Percentiles rank a stretch among this genome's conserved stretches.
Conservation (phyloP, 768 basidiomycete genomes). For the Mycena kentingensis region DNA sequence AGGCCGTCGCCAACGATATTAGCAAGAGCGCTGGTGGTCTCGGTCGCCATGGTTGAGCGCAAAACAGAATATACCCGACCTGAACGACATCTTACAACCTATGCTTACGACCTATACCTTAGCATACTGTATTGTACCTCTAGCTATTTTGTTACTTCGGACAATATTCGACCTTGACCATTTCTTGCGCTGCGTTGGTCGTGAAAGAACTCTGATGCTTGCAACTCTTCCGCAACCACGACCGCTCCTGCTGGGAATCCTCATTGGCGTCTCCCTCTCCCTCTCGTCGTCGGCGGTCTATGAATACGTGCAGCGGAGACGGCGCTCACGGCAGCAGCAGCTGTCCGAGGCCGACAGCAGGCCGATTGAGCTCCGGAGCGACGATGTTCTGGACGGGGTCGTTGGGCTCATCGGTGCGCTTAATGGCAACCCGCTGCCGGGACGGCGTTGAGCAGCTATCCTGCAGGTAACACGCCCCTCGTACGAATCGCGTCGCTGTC, state of each 20-base stretch:
- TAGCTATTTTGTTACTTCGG: neutral
- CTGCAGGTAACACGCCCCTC: conserved; percentile 88
- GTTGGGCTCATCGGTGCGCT: conserved; percentile 79
- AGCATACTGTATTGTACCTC: neutral
- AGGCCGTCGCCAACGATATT: conserved; percentile 40
- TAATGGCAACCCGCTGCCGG: neutral
- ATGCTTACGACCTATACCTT: neutral
- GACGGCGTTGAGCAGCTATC: neutral
- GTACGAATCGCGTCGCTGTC: conserved; percentile 90
- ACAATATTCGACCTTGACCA: no score
- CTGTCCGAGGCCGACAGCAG: conserved; percentile 37
- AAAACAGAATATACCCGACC: neutral
- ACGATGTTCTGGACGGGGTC: conserved; percentile 80
- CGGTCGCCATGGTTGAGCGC: conserved; percentile 31
- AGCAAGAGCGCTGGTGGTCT: conserved; percentile 38
- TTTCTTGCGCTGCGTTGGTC: no score
- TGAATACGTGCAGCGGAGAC: conserved; percentile 52
- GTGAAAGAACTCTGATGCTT: no score
- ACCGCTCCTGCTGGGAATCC: conserved; percentile 43
- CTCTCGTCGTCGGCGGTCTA: conserved; percentile 68
- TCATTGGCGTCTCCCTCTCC: conserved; percentile 79
- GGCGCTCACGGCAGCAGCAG: conserved; percentile 41
- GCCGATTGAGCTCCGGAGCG: conserved; percentile 72
- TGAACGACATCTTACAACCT: no score
- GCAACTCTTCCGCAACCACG: conserved; percentile 6